Conservation (phyloP, 2,329 filamentous ascomycete species). For the Colletotrichum tofieldiae region DNA sequence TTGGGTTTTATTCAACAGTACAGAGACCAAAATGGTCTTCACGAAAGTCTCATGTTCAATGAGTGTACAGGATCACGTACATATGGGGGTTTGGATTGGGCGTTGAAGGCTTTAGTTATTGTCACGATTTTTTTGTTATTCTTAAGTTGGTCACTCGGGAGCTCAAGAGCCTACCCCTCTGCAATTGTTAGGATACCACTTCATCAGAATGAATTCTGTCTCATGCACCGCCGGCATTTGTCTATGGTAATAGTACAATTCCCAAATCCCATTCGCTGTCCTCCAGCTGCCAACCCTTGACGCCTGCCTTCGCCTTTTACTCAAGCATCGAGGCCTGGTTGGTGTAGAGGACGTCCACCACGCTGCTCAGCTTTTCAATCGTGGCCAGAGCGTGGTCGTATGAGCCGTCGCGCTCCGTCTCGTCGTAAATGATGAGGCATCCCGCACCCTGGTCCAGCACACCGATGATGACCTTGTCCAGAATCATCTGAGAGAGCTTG, state of each 20-base stretch:
- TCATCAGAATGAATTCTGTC: constrained; percentile 43
- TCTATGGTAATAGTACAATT: constrained; percentile 49
- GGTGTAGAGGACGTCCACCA: constrained; percentile 97
- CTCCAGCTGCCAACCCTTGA: constrained; percentile 19
- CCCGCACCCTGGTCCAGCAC: constrained; percentile 98
- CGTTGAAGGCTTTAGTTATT: constrained; percentile 11
- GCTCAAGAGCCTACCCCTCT: constrained; percentile 15
- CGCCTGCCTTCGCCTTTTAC: constrained; percentile 62
- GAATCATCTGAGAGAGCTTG: constrained; percentile 99
- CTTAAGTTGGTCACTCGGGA: constrained; percentile 21
- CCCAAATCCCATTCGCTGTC: constrained; percentile 36
- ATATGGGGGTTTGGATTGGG: constrained; percentile 25
- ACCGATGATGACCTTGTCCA: constrained; percentile 98
- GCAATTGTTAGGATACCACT: constrained; percentile 41
- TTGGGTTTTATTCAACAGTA: constrained; percentile 46
- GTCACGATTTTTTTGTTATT: constrained; percentile 12
- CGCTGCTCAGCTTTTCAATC: constrained; percentile 96
- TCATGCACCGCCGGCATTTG: constrained; percentile 41
- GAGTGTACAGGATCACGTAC: constrained; percentile 13
- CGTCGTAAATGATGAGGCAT: constrained; percentile 96
- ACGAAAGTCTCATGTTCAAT: constrained; percentile 27
- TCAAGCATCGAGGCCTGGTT: constrained; percentile 97
- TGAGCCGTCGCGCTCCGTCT: constrained; percentile 91
- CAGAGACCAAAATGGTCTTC: constrained; percentile 34
- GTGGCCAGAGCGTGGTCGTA: constrained; percentile 96